A percentile compares a stretch with the other conserved stretches of the same genome.
Conservation (phyloP, 495 filamentous ascomycete species). For the Penicillium paxilli region DNA sequence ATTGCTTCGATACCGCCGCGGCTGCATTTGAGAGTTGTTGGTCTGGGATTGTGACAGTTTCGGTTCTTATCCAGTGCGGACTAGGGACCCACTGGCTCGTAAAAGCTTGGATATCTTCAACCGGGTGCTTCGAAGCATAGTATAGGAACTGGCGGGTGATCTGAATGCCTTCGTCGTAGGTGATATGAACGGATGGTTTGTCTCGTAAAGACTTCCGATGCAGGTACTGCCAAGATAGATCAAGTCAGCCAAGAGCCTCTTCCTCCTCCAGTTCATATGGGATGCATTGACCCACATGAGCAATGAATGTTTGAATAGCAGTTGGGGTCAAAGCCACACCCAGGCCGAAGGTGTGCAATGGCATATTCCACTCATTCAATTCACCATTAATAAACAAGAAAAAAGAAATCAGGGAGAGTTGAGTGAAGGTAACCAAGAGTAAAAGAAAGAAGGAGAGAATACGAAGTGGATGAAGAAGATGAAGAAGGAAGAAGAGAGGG, state of each 20-base stretch:
- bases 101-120: slow-evolving; percentile 91
- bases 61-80: slow-evolving; percentile 82
- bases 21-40: slow-evolving; percentile 62
- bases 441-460: no score
- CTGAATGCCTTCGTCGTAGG: slow-evolving; percentile 91
- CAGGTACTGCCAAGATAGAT: slow-evolving; percentile 60
- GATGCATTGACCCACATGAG: slow-evolving; percentile 59
- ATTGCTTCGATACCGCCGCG: slow-evolving; percentile 59
- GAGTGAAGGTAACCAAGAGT: no score
- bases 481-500: no score
- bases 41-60: slow-evolving; percentile 68
- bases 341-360: slow-evolving; percentile 73
- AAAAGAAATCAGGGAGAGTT: neutral
- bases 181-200: slow-evolving; percentile 82
- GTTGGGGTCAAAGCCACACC: slow-evolving; percentile 74
- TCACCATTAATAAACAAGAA: neutral
- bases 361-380: slow-evolving; percentile 40
- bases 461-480: no score
- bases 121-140: slow-evolving; percentile 80
- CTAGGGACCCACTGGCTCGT: slow-evolving; percentile 86
- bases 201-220: slow-evolving; percentile 71
- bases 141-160: slow-evolving; percentile 81
- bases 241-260: neutral
- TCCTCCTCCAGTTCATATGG: neutral
- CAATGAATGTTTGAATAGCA: slow-evolving; percentile 73